phyloP scores from a whole-genome alignment of 768 basidiomycete species.

The Suillus cothurnatus region DNA sequence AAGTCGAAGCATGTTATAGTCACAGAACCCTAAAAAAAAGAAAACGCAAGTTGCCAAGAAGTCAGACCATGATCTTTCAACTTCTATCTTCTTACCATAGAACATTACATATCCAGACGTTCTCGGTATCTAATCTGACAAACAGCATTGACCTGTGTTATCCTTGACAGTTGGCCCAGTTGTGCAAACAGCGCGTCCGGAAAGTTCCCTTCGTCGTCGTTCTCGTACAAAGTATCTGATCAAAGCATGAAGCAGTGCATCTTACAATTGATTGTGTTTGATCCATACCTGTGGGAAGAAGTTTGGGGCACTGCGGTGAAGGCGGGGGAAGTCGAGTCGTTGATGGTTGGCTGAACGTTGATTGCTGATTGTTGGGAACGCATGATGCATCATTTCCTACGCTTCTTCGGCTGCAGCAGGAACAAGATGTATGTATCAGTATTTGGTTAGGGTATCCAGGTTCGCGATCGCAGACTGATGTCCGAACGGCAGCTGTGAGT shows the following conservation, averaged over 20 bases:
- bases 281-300: neutral
- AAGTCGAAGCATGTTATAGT: neutral
- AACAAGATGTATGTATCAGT: neutral
- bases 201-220: neutral
- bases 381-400: too few relatives aligned
- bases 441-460: neutral
- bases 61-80: neutral
- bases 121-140: neutral
- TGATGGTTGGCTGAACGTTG: neutral
- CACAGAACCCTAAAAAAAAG: neutral
- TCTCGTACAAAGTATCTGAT: neutral
- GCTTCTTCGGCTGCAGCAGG: neutral
- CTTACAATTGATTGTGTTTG: conserved; percentile 4
- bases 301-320: neutral
- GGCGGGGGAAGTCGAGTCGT: neutral
- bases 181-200: neutral
- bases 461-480: neutral
- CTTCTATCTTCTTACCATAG: too few relatives aligned
- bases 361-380: neutral
- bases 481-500: neutral
- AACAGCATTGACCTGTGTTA: too few relatives aligned
- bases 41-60: too few relatives aligned
- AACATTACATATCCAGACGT: neutral
- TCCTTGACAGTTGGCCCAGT: neutral
- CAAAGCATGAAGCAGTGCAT: neutral